Percentiles rank a stretch among this genome's conserved stretches.
Conservation (phyloP, 2,329 filamentous ascomycete genomes). For the Blastomyces emzantsi region DNA sequence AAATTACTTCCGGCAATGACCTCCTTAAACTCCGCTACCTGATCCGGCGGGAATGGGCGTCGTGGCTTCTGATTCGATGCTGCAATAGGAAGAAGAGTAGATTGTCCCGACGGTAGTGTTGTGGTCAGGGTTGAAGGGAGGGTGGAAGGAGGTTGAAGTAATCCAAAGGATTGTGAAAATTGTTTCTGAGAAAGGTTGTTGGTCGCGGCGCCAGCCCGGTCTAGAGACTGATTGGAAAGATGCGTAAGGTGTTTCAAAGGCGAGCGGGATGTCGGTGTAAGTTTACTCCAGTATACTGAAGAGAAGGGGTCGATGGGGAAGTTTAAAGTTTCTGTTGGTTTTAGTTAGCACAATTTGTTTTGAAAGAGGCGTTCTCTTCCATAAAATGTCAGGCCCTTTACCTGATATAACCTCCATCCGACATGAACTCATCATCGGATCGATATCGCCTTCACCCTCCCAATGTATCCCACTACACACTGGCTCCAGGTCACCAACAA, state of each 20-base stretch:
- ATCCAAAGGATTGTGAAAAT: conserved; percentile 5
- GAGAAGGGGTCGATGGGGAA: conserved; percentile 78
- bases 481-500: conserved; percentile 62
- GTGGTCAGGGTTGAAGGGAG: conserved; percentile 9
- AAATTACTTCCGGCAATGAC: conserved; percentile 62
- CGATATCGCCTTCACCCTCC: conserved; percentile 51
- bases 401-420: conserved; percentile 67
- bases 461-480: conserved; percentile 75
- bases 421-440: conserved; percentile 49
- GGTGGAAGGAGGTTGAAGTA: conserved; percentile 20
- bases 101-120: background rate
- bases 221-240: conserved; percentile 17
- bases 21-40: conserved; percentile 58
- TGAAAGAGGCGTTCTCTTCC: background rate
- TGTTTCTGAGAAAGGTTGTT: conserved; percentile 1
- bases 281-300: conserved; percentile 61
- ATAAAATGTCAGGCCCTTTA: conserved; percentile 38
- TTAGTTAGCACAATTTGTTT: background rate
- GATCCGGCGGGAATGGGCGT: conserved; percentile 48
- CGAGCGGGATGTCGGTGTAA: conserved; percentile 21
- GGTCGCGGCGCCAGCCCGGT: conserved; percentile 10
- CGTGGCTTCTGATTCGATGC: conserved; percentile 18
- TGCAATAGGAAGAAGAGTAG: background rate
- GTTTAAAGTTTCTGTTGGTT: conserved; percentile 32
- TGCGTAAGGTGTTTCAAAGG: conserved; percentile 14